Evolutionary conservation across 2,329 filamentous ascomycete genomes (phyloP), one percentile per base, ranked within the genome.

Genomic region (Curvularia sp.): DNA sequence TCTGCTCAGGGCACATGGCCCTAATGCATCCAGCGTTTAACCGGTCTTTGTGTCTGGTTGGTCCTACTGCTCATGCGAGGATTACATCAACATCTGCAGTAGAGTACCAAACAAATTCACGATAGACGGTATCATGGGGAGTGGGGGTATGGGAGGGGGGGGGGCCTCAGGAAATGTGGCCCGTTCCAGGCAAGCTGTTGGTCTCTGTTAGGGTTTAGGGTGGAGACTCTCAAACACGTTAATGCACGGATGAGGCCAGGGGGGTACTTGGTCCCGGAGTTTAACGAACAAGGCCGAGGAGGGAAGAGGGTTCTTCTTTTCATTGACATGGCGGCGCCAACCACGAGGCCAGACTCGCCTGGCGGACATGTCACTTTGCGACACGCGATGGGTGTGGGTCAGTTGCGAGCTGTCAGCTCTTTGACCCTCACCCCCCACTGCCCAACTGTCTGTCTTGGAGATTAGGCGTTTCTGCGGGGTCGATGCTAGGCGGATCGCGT

Each of bases 71-170:
- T 21, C 19, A 21, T 23, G 38, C 25, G 32, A 10, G 18, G 2
- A 28, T 57, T 57, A 47, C 54, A 41, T 57, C 54, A 52, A 53
- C 18, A 21, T 34, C 32, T 53, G 55, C 55, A 49, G 55, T 57
- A 57, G 55, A 57, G 55, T 57, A 57, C 55, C 55, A 55, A 49
- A 57, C 43, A 21, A 55, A 18, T 23, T 30, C 45, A 42, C 25
- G 55, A 57, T 57, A 54, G 50, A 54, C 49, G 50, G 54, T 57
- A 42, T 47, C 18, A 34, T 47, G 19, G 39, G 42, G 50, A 38
- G 30, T 36, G 32, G 34, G 47, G 42, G 32, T n/a, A n/a, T 23
- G 30, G 36, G 36, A 18, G 36, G 36, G 36, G 36, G 5, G 34
- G 4, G 36, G 38, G 38, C 34, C 34, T 36, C 15, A 18, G 34